Percentiles rank a stretch among this genome's conserved stretches.
Conservation (phyloP, 192 early-diverging fungal species). For the Coemansia sp. region DNA sequence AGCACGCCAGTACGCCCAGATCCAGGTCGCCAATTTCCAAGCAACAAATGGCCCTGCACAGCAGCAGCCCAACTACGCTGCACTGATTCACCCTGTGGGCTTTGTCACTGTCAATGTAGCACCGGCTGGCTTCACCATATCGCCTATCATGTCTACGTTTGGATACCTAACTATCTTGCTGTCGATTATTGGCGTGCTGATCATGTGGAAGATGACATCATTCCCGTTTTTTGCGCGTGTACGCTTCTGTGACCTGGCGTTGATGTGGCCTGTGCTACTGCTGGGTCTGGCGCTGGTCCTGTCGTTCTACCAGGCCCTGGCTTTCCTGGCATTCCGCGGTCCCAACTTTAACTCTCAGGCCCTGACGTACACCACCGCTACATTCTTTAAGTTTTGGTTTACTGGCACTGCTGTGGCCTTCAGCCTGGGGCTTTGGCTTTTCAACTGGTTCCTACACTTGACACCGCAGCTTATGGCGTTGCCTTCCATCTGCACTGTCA, state of each 20-base stretch:
- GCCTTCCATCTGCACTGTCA: slow-evolving; percentile 39
- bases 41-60: neutral
- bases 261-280: slow-evolving; percentile 37
- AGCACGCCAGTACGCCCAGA: slow-evolving; percentile 17
- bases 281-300: slow-evolving; percentile 28
- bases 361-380: slow-evolving; percentile 29
- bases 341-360: slow-evolving; percentile 30
- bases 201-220: slow-evolving; percentile 44
- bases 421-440: slow-evolving; percentile 32
- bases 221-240: slow-evolving; percentile 32
- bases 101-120: slow-evolving; percentile 29
- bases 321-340: slow-evolving; percentile 36
- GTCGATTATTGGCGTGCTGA: slow-evolving; percentile 26
- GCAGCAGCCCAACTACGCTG: slow-evolving; percentile 14
- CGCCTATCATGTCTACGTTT: slow-evolving; percentile 35
- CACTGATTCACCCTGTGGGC: slow-evolving; percentile 22
- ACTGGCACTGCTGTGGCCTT: slow-evolving; percentile 22
- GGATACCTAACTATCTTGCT: slow-evolving; percentile 21
- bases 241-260: slow-evolving; percentile 31
- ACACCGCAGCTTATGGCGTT: slow-evolving; percentile 29
- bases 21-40: slow-evolving; percentile 14
- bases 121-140: slow-evolving; percentile 22
- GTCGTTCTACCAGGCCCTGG: slow-evolving; percentile 35
- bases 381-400: slow-evolving; percentile 51
- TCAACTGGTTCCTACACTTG: slow-evolving; percentile 35